Percentiles rank a stretch among this genome's conserved stretches.
phyloP scores from a whole-genome alignment of 805 yeast genomes.

The Wickerhamiella dianesei region DNA sequence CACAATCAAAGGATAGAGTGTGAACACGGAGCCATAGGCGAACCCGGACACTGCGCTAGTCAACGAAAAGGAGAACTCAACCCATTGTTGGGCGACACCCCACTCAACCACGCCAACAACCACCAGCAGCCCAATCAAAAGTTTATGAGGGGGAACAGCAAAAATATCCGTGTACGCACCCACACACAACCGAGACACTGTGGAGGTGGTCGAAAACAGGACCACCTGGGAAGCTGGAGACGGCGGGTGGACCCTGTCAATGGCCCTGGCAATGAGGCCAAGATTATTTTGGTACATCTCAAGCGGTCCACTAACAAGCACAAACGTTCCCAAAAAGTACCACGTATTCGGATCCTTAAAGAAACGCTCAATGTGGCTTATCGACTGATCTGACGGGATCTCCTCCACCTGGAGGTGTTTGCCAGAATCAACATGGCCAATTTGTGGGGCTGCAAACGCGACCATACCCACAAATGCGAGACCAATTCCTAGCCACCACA shows the following conservation, averaged over 20 bases:
- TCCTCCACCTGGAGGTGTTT: background rate
- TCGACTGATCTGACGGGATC: background rate
- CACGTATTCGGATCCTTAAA: constrained; percentile 29
- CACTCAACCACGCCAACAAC: constrained; percentile 21
- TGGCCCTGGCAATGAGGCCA: constrained; percentile 50
- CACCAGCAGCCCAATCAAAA: constrained; percentile 23
- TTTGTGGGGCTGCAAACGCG: constrained; percentile 18
- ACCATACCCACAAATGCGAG: constrained; percentile 18
- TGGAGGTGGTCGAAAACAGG: constrained; percentile 51
- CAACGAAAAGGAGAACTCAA: constrained; percentile 21
- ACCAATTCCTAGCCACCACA: constrained; percentile 15
- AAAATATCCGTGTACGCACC: constrained; percentile 60
- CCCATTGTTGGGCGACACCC: constrained; percentile 1
- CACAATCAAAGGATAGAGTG: constrained; percentile 72
- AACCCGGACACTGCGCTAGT: constrained; percentile 46
- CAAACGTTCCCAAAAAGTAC: constrained; percentile 46
- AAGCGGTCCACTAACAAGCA: constrained; percentile 65
- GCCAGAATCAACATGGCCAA: constrained; percentile 11
- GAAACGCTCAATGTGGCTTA: constrained; percentile 19
- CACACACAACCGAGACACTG: constrained; percentile 49
- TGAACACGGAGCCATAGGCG: constrained; percentile 72
- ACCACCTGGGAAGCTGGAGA: constrained; percentile 33
- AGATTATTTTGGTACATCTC: constrained; percentile 76
- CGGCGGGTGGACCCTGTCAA: constrained; percentile 19
- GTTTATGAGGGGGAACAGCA: constrained; percentile 23